A percentile compares a stretch with the other conserved stretches of the same genome.
Evolutionary conservation across 371 early-diverging fungal genomes (phyloP).

Genomic region (Saksenaea vasiformis): DNA sequence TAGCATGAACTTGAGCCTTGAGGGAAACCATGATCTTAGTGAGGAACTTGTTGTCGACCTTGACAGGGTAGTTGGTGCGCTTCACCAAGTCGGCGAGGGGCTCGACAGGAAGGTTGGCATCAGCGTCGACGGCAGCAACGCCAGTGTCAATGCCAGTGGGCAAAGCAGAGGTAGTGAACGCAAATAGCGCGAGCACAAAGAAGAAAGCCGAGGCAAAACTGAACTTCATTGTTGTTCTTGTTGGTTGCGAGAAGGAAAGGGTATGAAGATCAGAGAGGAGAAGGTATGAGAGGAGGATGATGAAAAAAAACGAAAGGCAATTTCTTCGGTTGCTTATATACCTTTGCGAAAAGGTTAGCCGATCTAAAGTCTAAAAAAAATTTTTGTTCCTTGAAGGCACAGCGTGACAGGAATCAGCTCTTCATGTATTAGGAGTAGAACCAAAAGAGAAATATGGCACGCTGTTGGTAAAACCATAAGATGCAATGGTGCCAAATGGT

Average conservation of each 20-base stretch:
- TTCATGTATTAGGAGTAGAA: neutral
- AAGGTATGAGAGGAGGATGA: neutral
- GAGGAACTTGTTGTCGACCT: constrained; percentile 4
- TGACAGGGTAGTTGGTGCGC: constrained; percentile 10
- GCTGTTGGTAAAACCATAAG: neutral
- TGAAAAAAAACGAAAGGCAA: neutral
- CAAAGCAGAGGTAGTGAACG: neutral
- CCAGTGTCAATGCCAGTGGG: neutral
- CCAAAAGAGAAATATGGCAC: constrained; percentile 5
- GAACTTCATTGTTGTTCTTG: neutral
- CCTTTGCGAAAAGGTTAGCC: neutral
- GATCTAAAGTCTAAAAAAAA: neutral
- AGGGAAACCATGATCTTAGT: constrained; percentile 7
- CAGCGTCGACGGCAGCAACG: neutral
- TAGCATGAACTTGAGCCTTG: constrained; percentile 13
- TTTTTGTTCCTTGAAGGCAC: neutral
- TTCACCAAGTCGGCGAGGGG: constrained; percentile 5
- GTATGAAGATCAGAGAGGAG: neutral
- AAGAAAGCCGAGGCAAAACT: constrained; percentile 3
- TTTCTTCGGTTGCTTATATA: neutral
- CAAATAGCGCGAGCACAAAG: neutral
- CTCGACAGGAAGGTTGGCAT: neutral
- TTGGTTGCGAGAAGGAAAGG: neutral
- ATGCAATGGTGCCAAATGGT: constrained; percentile 1
- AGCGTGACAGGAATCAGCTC: neutral